These are phyloP conservation scores for Tolypocladium inflatum DNA, from an alignment of 2,329 filamentous ascomycete species.

Conservation along the genomic window DNA sequence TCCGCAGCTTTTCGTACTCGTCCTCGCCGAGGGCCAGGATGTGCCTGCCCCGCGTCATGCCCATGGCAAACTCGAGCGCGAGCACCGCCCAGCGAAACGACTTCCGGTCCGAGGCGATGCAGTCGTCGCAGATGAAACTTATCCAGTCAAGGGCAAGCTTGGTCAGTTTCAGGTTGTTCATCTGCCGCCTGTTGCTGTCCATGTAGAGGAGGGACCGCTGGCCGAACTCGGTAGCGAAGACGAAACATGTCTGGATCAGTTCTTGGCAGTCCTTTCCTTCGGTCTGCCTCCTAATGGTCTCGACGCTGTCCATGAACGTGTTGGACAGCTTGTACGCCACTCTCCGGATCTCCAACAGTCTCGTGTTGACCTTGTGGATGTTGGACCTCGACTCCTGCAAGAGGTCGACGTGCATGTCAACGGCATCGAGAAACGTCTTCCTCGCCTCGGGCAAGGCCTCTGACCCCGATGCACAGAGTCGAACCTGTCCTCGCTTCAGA, in stretches of 20 bases:
- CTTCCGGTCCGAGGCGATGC: constrained; percentile 83
- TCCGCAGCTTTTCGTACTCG: constrained; percentile 73
- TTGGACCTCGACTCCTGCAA: constrained; percentile 90
- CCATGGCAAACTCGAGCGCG: constrained; percentile 92
- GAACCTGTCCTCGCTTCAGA: constrained; percentile 75
- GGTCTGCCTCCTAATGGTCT: constrained; percentile 82
- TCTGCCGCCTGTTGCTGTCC: constrained; percentile 87
- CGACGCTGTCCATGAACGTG: constrained; percentile 97
- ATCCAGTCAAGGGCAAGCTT: constrained; percentile 95
- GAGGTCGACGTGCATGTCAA: constrained; percentile 77
- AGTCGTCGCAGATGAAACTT: constrained; percentile 95
- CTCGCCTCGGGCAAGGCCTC: constrained; percentile 73
- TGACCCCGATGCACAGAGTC: constrained; percentile 82
- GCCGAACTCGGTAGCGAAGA: constrained; percentile 97
- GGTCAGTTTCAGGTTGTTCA: constrained; percentile 95
- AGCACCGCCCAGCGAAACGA: constrained; percentile 97
- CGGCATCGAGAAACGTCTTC: constrained; percentile 63
- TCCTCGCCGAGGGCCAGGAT: constrained; percentile 84
- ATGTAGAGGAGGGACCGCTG: constrained; percentile 91
- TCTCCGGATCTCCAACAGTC: constrained; percentile 88
- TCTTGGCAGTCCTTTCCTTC: constrained; percentile 82
- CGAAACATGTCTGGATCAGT: constrained; percentile 93
- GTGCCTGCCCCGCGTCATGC: constrained; percentile 88
- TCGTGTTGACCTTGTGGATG: constrained; percentile 80
- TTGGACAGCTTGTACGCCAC: constrained; percentile 95